Base-by-base conservation (phyloP, 2,329 filamentous ascomycete species). In the Talaromyces sp. region DNA sequence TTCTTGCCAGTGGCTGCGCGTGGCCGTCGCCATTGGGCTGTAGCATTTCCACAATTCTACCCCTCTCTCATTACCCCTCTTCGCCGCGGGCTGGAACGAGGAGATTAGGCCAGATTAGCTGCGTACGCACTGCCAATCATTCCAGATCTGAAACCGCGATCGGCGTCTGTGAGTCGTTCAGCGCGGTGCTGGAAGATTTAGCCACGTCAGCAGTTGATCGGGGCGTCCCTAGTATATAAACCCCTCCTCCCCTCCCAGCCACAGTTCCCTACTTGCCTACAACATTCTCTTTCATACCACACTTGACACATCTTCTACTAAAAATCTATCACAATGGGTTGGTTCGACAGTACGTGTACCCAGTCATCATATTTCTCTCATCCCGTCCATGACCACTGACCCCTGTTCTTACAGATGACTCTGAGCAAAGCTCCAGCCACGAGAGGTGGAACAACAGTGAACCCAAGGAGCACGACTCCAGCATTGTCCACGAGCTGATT, bases 401-500 rank as follows among this genome's bases (percentile, higher is more conserved):
- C 6, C 33, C 23, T 6, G 12, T 23, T 30, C 8, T 23, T 51
- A 7, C 54, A 59, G 59, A 60, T 33, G 56, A 61, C 44, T 60
- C 56, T 51, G 12, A 16, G 8, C n/a, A 52, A 30, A n/a, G 36
- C 10, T 8, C 54, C 27, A 31, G 12, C 47, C 65, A 78, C 57
- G 72, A 78, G 64, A 16, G 55, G 16, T 51, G 52, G 47, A 27
- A 58, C 14, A 53, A 30, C 30, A 6, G 12, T 14, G 72, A 75
- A 61, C 60, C 67, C 6, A 3, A 8, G 16, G 64, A 81, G 61
- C 82, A 90, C 78, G 76, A 90, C 75, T 81, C 84, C 66, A 84
- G 83, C 70, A 78, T 90, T 70, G 83, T 83, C 68, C 90, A 95
- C 76, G 90, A 95, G 79, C 72, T 91, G 59, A 75, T 95, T 60